Evolutionary conservation across 805 yeast species (phyloP).

Genomic region (Cyberlindnera bimundalis): DNA sequence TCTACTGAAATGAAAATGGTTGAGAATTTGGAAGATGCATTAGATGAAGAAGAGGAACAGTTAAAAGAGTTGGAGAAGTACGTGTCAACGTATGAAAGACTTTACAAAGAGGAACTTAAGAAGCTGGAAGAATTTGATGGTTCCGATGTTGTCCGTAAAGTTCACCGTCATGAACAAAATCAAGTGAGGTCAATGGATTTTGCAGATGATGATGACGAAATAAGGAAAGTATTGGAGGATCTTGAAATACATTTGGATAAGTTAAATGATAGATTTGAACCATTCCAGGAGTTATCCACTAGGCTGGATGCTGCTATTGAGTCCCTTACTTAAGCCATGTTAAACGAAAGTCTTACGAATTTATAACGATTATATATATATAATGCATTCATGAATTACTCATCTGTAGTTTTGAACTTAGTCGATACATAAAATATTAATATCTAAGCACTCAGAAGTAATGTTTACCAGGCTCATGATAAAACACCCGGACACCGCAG

Average conservation of each 20-base stretch:
- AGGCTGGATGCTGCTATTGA: slow-evolving; percentile 12
- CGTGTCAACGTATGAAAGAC: slow-evolving; percentile 13
- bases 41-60: slow-evolving; percentile 11
- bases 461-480: no score
- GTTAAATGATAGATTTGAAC: slow-evolving; percentile 12
- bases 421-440: background rate
- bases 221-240: slow-evolving; percentile 12
- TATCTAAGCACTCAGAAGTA: no score
- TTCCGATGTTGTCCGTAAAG: slow-evolving; percentile 2
- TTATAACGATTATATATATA: no score
- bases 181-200: slow-evolving; percentile 1
- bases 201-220: slow-evolving; percentile 10
- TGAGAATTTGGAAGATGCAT: slow-evolving; percentile 12
- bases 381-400: no score
- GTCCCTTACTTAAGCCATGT: background rate
- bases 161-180: slow-evolving; percentile 5
- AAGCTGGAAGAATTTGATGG: slow-evolving; percentile 12
- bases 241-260: slow-evolving; percentile 16
- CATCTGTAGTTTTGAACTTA: background rate
- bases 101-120: slow-evolving; percentile 13
- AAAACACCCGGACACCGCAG: slow-evolving; percentile 1
- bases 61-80: slow-evolving; percentile 11
- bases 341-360: background rate
- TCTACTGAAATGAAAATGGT: slow-evolving; percentile 22
- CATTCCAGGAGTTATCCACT: slow-evolving; percentile 10